Conservation (phyloP, 2,329 filamentous ascomycete species). For the Leptographium galeiforme region DNA sequence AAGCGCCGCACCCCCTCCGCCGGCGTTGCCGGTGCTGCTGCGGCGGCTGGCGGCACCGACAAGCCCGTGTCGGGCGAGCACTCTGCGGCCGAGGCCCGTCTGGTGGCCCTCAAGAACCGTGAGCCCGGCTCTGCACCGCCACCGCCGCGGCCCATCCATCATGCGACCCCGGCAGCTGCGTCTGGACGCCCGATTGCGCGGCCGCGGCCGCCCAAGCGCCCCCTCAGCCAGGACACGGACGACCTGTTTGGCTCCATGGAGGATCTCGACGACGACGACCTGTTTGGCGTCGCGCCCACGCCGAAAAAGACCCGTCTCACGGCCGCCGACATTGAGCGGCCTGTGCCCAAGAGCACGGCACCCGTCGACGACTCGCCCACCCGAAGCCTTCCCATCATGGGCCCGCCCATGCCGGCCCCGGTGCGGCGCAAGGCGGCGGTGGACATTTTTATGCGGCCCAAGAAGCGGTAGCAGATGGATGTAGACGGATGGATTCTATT, state of each 20-base stretch:
- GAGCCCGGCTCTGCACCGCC: background rate
- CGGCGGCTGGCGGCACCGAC: too few relatives aligned
- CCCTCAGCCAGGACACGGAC: constrained; percentile 11
- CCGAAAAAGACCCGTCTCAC: constrained; percentile 7
- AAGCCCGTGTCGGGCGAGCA: background rate
- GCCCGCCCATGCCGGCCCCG: background rate
- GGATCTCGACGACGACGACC: constrained; percentile 3
- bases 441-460: constrained; percentile 37
- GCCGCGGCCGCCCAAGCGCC: background rate
- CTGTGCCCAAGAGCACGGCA: background rate
- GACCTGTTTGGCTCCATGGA: constrained; percentile 7
- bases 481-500: background rate
- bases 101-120: constrained; percentile 20
- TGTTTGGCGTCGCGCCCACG: constrained; percentile 7
- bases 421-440: constrained; percentile 29
- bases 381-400: too few relatives aligned
- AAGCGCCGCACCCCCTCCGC: constrained; percentile 3
- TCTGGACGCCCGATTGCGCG: background rate
- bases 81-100: constrained; percentile 21
- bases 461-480: constrained; percentile 18
- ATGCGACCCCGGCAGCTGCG: background rate
- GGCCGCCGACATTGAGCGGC: constrained; percentile 5
- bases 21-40: background rate
- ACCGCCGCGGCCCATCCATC: background rate
- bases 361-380: too few relatives aligned